Evolutionary conservation across 176 grass and related monocot species (phyloP).

Genomic region (Chrysopogon serrulatus): DNA sequence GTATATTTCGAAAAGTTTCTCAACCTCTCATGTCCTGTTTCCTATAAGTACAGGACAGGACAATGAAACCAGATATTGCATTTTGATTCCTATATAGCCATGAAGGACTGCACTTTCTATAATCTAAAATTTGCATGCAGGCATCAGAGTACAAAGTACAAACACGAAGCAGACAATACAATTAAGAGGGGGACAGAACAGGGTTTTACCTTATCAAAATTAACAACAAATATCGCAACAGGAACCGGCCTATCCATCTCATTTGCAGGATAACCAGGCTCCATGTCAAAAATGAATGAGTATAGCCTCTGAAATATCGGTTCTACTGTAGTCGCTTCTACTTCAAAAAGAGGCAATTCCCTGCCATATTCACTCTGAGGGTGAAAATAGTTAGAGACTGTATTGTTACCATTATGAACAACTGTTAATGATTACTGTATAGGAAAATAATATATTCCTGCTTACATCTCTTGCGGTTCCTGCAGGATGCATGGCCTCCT

Average conservation of each 20-base stretch:
- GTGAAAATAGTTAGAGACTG: slow-evolving; percentile 28
- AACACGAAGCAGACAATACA: slow-evolving; percentile 19
- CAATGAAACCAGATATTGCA: neutral
- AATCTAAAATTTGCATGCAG: slow-evolving; percentile 13
- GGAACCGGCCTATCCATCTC: slow-evolving; percentile 87
- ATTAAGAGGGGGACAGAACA: slow-evolving; percentile 8
- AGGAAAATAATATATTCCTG: slow-evolving; percentile 16
- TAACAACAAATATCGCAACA: slow-evolving; percentile 91
- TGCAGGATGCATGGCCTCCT: slow-evolving; percentile 79
- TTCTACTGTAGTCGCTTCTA: slow-evolving; percentile 80
- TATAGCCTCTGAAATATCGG: slow-evolving; percentile 85
- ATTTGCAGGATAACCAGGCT: slow-evolving; percentile 70
- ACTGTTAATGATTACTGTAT: neutral
- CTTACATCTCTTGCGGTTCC: slow-evolving; percentile 84
- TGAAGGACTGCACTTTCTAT: neutral
- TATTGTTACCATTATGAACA: neutral
- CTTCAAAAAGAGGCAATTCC: slow-evolving; percentile 90
- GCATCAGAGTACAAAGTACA: neutral
- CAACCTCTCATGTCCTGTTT: neutral
- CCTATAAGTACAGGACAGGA: neutral
- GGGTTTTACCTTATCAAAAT: slow-evolving; percentile 91
- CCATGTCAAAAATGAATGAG: slow-evolving; percentile 96
- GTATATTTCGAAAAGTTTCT: neutral
- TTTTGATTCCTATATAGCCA: neutral
- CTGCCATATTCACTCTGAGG: slow-evolving; percentile 89